phyloP scores from a whole-genome alignment of 768 basidiomycete species.

The Boletus barrowsii region DNA sequence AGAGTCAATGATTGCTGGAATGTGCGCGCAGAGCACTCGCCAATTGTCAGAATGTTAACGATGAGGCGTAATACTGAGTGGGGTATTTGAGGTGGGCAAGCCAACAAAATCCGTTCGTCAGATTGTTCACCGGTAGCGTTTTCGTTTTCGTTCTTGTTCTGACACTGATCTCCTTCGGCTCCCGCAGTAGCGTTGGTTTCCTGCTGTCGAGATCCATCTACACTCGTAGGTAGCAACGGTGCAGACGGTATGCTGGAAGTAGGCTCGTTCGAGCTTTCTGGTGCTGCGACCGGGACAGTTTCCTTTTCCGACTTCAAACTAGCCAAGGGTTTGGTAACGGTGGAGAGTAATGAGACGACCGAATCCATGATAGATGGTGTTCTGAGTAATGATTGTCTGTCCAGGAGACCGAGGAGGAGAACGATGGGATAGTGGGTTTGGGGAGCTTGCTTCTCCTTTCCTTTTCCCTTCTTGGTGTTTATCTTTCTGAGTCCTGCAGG shows the following conservation, averaged over 20 bases:
- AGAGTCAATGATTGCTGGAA: slow-evolving; percentile 91
- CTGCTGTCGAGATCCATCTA: slow-evolving; percentile 11
- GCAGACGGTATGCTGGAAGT: slow-evolving; percentile 4
- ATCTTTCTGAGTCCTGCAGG: slow-evolving; percentile 70
- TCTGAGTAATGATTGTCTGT: slow-evolving; percentile 79
- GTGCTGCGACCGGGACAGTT: slow-evolving; percentile 19
- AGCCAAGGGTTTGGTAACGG: slow-evolving; percentile 80
- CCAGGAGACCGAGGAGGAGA: slow-evolving; percentile 81
- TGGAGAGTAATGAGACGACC: slow-evolving; percentile 82
- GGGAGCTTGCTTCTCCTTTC: slow-evolving; percentile 81
- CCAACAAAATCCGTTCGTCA: slow-evolving; percentile 50
- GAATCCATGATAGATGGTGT: slow-evolving; percentile 92
- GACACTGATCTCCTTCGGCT: slow-evolving; percentile 19
- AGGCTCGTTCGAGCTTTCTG: slow-evolving; percentile 15
- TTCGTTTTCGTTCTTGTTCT: slow-evolving; percentile 23
- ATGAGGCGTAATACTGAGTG: slow-evolving; percentile 82
- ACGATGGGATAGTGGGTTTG: slow-evolving; percentile 91
- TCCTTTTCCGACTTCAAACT: slow-evolving; percentile 54
- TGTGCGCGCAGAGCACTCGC: slow-evolving; percentile 94
- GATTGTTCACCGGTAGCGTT: slow-evolving; percentile 16
- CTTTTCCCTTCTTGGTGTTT: slow-evolving; percentile 85
- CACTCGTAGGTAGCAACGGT: background rate
- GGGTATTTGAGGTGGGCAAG: slow-evolving; percentile 82
- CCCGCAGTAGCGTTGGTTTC: slow-evolving; percentile 15
- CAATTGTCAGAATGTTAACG: slow-evolving; percentile 95